These are phyloP conservation scores for Chimonanthus praecox DNA, from an alignment of 164 flowering plant species.

Conservation along the genomic window DNA sequence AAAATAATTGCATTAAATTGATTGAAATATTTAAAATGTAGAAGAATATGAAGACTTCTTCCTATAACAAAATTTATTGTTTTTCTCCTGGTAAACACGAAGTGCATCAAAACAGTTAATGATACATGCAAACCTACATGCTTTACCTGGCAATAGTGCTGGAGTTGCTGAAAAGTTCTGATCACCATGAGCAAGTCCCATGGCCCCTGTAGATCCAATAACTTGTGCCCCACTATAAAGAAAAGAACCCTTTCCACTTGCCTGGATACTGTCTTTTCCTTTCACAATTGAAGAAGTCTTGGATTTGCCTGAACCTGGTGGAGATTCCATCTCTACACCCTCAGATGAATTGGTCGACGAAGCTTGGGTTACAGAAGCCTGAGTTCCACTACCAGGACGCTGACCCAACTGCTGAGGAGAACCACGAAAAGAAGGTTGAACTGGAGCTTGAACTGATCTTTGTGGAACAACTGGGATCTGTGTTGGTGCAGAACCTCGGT, in stretches of 20 bases:
- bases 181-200: conserved; percentile 68
- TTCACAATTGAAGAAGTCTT: conserved; percentile 54
- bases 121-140: not conserved
- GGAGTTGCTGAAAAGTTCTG: conserved; percentile 64
- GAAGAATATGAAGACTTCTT: no score
- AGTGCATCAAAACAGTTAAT: no score
- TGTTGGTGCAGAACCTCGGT: conserved; percentile 31
- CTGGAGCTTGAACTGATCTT: conserved; percentile 37
- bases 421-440: conserved; percentile 36
- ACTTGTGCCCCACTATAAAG: conserved; percentile 67
- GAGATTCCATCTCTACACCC: conserved; percentile 43
- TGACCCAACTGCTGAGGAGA: conserved; percentile 48
- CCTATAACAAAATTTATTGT: no score
- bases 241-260: conserved; percentile 68
- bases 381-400: conserved; percentile 46
- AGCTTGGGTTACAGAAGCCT: conserved; percentile 41
- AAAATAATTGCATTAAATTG: no score
- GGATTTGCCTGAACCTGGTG: conserved; percentile 49
- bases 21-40: no score
- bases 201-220: conserved; percentile 58
- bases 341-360: conserved; percentile 41
- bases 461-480: conserved; percentile 33
- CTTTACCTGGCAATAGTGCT: conserved; percentile 78
- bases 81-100: no score
- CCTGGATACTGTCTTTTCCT: conserved; percentile 49